Base-by-base conservation (phyloP, 176 grass and related monocot genomes). In the Zoysia japonica region DNA sequence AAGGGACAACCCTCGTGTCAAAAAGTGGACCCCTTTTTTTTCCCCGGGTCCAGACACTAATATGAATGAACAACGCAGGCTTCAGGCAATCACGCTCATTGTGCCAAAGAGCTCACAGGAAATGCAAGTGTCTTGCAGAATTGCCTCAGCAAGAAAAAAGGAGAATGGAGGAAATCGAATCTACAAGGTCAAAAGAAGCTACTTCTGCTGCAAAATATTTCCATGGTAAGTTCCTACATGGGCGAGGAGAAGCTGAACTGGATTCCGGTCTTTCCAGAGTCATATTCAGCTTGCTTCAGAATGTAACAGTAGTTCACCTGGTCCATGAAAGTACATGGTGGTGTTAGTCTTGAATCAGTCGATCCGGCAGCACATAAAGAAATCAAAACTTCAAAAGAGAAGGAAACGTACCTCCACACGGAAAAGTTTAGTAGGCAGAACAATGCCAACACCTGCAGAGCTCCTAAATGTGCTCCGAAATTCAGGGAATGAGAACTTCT, bases 261-360 rank as follows among this genome's bases (percentile, higher is more conserved):
- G 67, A 99, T 85, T 65, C 96, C 92, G 0, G 90, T 89, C 82
- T 95, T 99, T 36, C 88, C 92, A 74, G 54, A 52, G 68, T 96
- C 96, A 89, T 96, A 86, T 84, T 95, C 71, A 67, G 84, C 85
- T 45, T 95, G 90, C 87, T 93, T 96, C 83, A 99, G 74, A 65
- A 99, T 85, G 71, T 88, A 87, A 69, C 96, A 96, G 66, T 99
- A 99, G 78, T 99, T 99, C 63, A 99, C 88, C 96, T 99, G 90
- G 54, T 74, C 74, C 53, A 60, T 68, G 53, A 50, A 46, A 63
- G 19, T 35, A 36, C 16, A 71, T 75, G 0, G 45, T 72, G 7
- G 62, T 5, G 54, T 82, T 20, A 47, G 61, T 47, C 19, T 62
- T 5, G 46, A 74, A 68, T 16, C 45, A 78, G 8, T 38, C 11